Conservation (phyloP, 768 basidiomycete genomes). For the Russula earlei region DNA sequence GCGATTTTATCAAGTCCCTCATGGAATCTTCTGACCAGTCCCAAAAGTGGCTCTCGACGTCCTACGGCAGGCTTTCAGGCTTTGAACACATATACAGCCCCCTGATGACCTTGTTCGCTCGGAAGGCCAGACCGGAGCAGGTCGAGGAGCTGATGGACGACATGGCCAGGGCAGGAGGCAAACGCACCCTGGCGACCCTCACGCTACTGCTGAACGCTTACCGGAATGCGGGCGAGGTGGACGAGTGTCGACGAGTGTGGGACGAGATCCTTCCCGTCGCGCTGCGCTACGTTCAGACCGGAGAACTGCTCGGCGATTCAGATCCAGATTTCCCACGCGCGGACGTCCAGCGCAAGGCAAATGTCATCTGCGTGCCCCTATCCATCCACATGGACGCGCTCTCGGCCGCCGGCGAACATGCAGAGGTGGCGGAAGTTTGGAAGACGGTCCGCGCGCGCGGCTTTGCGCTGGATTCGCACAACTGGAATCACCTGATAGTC, state of each 20-base stretch:
- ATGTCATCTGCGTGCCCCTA: slow-evolving; percentile 63
- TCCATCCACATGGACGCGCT: slow-evolving; percentile 76
- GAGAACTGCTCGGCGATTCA: slow-evolving; percentile 27
- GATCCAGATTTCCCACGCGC: slow-evolving; percentile 18
- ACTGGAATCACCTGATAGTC: slow-evolving; percentile 81
- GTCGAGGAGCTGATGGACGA: slow-evolving; percentile 50
- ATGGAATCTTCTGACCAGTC: slow-evolving; percentile 29
- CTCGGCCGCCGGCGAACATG: slow-evolving; percentile 52
- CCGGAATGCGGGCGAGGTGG: slow-evolving; percentile 45
- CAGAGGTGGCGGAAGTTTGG: slow-evolving; percentile 60
- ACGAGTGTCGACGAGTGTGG: slow-evolving; percentile 57
- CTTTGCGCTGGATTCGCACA: slow-evolving; percentile 76
- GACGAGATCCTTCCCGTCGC: slow-evolving; percentile 54
- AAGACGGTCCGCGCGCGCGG: slow-evolving; percentile 47
- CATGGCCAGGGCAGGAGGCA: slow-evolving; percentile 43
- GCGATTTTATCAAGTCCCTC: slow-evolving; percentile 52
- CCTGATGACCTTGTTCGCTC: slow-evolving; percentile 45
- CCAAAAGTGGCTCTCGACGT: slow-evolving; percentile 32
- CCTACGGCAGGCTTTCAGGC: slow-evolving; percentile 33
- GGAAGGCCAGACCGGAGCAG: slow-evolving; percentile 35
- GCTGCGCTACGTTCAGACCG: slow-evolving; percentile 30
- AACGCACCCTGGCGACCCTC: slow-evolving; percentile 50
- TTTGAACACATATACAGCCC: slow-evolving; percentile 53
- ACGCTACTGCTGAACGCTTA: slow-evolving; percentile 65
- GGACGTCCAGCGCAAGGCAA: slow-evolving; percentile 31